Evolutionary conservation across 768 basidiomycete genomes (phyloP), one percentile per base, ranked within the genome.

Genomic region (Pleurotus salmoneostramineus): DNA sequence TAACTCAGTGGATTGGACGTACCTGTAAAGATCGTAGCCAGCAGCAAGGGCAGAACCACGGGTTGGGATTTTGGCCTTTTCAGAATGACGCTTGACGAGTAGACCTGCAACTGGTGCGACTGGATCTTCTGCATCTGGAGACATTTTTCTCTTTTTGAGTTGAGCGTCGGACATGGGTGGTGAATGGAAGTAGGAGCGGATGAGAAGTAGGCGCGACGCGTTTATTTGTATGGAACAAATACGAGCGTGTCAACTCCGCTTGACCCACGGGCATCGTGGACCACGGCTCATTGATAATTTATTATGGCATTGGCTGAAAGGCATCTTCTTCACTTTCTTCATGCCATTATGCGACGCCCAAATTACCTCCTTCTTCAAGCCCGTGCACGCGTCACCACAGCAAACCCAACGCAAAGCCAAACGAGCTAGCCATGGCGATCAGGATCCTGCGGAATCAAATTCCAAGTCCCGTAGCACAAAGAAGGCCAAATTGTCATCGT

Each of bases 11-110:
- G 59, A 51, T 37, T 31, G 62, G 45, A 50, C 77, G n/a, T 68
- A 92, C 95, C 90, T 89, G 74, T 94, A 95, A 37, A 99, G 77
- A 71, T 99, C 97, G 67, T 98, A 97, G 4, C 97, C 97, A 0
- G 97, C 97, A 2, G 96, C 83, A 50, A 94, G 76, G 2, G 84
- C 72, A 2, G 91, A 93, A 0, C 97, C 96, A 50, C 93, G 83
- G 7, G 91, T 94, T 2, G 97, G 97, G 17, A 93, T 68, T 61
- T 70, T 88, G 27, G 92, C 97, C 65, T 87, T 90, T 14, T 85
- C 83, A 2, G 91, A 93, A 37, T 90, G 85, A 35, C 85, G 83
- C 68, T 97, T 97, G 68, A 99, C 83, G 56, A 93, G 83, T 15
- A 98, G 82, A 47, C 79, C 79, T 0, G 76, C 64, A 6, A 71